Evolutionary conservation across 2,329 filamentous ascomycete genomes (phyloP).

Genomic region (Exophiala mesophila): DNA sequence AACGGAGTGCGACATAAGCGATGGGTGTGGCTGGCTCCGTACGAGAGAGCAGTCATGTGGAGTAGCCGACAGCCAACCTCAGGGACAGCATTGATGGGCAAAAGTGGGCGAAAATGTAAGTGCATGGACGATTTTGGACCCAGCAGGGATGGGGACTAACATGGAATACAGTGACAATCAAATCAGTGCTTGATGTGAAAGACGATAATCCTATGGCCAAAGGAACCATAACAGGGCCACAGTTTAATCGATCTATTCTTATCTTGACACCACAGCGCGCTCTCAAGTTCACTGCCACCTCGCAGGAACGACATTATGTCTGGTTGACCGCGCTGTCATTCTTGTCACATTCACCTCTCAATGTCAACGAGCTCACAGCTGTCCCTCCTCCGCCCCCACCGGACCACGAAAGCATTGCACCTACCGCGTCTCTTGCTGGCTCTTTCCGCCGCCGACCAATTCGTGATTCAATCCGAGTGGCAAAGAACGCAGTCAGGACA

Average conservation of each 20-base stretch:
- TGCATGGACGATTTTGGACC: slow-evolving; percentile 28
- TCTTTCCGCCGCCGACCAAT: slow-evolving; percentile 57
- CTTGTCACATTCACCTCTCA: slow-evolving; percentile 81
- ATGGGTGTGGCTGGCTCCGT: slow-evolving; percentile 98
- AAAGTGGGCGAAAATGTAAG: slow-evolving; percentile 90
- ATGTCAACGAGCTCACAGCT: slow-evolving; percentile 66
- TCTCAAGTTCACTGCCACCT: slow-evolving; percentile 85
- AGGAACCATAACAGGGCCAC: slow-evolving; percentile 42
- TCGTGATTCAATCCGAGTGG: slow-evolving; percentile 82
- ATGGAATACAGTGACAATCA: slow-evolving; percentile 77
- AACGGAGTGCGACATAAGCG: slow-evolving; percentile 76
- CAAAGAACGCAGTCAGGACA: slow-evolving; percentile 63
- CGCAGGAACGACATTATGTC: slow-evolving; percentile 80
- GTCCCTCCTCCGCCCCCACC: slow-evolving; percentile 50
- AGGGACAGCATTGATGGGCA: slow-evolving; percentile 83
- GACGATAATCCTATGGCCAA: slow-evolving; percentile 84
- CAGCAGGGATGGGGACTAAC: slow-evolving; percentile 31
- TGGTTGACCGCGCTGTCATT: slow-evolving; percentile 95
- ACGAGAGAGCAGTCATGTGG: slow-evolving; percentile 95
- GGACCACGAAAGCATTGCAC: slow-evolving; percentile 25
- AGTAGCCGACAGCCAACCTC: slow-evolving; percentile 93
- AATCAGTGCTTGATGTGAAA: slow-evolving; percentile 94
- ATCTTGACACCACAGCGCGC: slow-evolving; percentile 91
- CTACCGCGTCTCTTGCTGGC: slow-evolving; percentile 39
- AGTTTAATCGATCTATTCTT: slow-evolving; percentile 90